Percentiles rank a stretch among this genome's conserved stretches.
Conservation (phyloP, 2,329 filamentous ascomycete species). For the Penicillium sp. region DNA sequence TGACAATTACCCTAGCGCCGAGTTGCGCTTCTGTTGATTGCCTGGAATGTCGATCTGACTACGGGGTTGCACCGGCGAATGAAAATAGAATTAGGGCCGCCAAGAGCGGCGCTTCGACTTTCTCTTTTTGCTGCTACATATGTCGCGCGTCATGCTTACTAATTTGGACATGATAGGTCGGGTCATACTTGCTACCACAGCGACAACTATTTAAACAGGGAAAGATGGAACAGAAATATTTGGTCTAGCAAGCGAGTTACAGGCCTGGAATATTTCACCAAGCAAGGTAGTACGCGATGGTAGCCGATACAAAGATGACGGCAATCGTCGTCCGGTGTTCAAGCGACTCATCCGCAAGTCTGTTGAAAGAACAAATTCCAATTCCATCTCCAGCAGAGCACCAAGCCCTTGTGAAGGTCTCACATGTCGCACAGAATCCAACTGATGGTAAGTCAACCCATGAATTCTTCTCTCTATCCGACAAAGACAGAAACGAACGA, state of each 20-base stretch:
- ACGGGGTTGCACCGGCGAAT: too few species aligned
- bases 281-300: not conserved
- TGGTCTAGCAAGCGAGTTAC: not conserved
- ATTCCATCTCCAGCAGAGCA: conserved; percentile 9
- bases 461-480: not conserved
- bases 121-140: too few species aligned
- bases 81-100: too few species aligned
- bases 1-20: too few species aligned
- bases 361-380: conserved; percentile 14
- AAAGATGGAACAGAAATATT: not conserved
- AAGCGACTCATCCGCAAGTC: not conserved
- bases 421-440: conserved; percentile 28
- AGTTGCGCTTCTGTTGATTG: too few species aligned
- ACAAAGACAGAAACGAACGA: too few species aligned
- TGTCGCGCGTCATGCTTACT: too few species aligned
- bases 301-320: not conserved
- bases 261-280: not conserved
- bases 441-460: conserved; percentile 23
- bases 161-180: too few species aligned
- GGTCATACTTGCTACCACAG: too few species aligned
- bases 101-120: too few species aligned
- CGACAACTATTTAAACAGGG: too few species aligned
- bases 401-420: conserved; percentile 28
- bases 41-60: too few species aligned
- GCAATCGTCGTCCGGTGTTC: not conserved